A percentile compares a stretch with the other conserved stretches of the same genome.
phyloP scores from a whole-genome alignment of 371 early-diverging fungal species.

The Gilbertella persicaria region DNA sequence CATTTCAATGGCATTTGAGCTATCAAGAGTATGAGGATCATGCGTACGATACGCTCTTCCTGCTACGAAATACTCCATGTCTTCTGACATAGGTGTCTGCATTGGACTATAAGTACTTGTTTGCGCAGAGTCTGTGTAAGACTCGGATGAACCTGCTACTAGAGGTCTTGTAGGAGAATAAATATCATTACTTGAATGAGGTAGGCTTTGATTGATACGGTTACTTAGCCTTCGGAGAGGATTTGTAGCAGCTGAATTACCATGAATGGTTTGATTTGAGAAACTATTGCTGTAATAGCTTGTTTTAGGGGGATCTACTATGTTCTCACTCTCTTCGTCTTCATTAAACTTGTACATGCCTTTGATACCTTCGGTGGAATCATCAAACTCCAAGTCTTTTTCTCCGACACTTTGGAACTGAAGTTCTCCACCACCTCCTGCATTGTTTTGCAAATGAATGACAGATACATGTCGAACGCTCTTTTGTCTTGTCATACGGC shows the following conservation, averaged over 20 bases:
- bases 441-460: constrained; percentile 15
- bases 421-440: constrained; percentile 20
- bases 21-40: constrained; percentile 14
- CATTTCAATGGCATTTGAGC: constrained; percentile 25
- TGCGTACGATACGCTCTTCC: constrained; percentile 22
- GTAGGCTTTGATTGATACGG: background rate
- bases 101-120: background rate
- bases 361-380: constrained; percentile 36
- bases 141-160: constrained; percentile 1
- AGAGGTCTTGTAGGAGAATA: constrained; percentile 12
- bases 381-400: constrained; percentile 39
- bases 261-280: background rate
- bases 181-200: background rate
- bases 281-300: constrained; percentile 11
- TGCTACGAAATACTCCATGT: constrained; percentile 27
- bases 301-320: constrained; percentile 18
- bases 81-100: constrained; percentile 3
- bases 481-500: constrained; percentile 36
- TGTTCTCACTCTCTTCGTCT: constrained; percentile 17
- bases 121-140: constrained; percentile 9
- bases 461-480: constrained; percentile 35
- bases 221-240: constrained; percentile 12
- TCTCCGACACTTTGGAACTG: constrained; percentile 39
- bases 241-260: background rate
- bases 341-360: constrained; percentile 44